These are phyloP conservation scores for Beauveria australis DNA, from an alignment of 2,329 filamentous ascomycete genomes.

Conservation along the genomic window DNA sequence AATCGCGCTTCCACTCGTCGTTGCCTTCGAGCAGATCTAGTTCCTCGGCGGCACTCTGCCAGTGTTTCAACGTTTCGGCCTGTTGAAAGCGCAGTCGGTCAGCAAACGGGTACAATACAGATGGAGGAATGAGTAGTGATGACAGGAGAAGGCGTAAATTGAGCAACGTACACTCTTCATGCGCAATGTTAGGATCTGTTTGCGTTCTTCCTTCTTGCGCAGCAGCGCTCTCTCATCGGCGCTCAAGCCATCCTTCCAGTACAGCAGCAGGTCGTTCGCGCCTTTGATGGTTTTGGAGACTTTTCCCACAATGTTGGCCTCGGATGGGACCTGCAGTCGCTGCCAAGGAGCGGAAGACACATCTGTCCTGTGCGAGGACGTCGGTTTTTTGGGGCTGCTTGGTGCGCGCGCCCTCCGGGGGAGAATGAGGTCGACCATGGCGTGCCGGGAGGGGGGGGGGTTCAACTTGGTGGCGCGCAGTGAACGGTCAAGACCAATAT, in stretches of 20 bases:
- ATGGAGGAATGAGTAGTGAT: no score
- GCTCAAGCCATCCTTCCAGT: slow-evolving; percentile 45
- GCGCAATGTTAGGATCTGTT: slow-evolving; percentile 53
- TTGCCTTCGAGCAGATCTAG: slow-evolving; percentile 75
- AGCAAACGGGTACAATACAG: no score
- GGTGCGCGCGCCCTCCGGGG: slow-evolving; percentile 7
- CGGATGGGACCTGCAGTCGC: neutral
- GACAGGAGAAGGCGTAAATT: no score
- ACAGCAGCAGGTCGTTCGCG: slow-evolving; percentile 34
- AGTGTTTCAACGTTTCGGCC: slow-evolving; percentile 63
- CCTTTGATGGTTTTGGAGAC: slow-evolving; percentile 27
- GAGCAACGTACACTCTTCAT: slow-evolving; percentile 54
- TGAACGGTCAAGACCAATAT: neutral
- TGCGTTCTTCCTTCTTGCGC: slow-evolving; percentile 46
- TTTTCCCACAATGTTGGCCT: neutral
- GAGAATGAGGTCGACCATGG: slow-evolving; percentile 12
- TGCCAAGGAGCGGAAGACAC: neutral
- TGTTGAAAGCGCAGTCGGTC: slow-evolving; percentile 23
- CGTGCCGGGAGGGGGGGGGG: neutral
- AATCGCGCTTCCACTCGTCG: slow-evolving; percentile 69
- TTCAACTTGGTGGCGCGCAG: no score
- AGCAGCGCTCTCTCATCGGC: slow-evolving; percentile 40
- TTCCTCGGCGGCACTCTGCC: slow-evolving; percentile 66
- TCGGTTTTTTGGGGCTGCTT: slow-evolving; percentile 1
- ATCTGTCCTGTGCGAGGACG: neutral